Conservation (phyloP, 2,329 filamentous ascomycete species). For the Pseudocercospora cruenta region DNA sequence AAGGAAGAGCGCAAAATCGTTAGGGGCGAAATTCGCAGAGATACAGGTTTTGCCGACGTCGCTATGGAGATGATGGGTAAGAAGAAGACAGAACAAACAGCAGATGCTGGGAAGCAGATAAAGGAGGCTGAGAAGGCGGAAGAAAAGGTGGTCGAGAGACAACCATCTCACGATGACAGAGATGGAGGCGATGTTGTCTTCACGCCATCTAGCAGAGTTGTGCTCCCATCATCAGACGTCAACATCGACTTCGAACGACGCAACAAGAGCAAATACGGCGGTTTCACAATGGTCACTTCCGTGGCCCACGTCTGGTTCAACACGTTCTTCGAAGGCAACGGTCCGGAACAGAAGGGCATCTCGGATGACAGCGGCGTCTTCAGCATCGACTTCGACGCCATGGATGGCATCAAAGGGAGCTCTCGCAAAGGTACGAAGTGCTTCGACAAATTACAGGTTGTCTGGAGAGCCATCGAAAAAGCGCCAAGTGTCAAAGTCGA, state of each 20-base stretch:
- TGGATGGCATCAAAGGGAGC: constrained; percentile 95
- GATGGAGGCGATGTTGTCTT: constrained; percentile 76
- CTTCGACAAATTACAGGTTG: constrained; percentile 79
- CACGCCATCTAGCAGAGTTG: constrained; percentile 68
- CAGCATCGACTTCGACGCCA: constrained; percentile 71
- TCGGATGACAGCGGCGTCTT: constrained; percentile 72
- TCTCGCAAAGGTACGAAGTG: constrained; percentile 78
- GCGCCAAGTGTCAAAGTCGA: constrained; percentile 54
- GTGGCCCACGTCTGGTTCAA: constrained; percentile 99
- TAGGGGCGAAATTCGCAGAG: constrained; percentile 54
- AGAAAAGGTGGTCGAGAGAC: constrained; percentile 19
- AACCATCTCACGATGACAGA: constrained; percentile 42
- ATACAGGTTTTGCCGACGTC: constrained; percentile 48
- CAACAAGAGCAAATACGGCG: constrained; percentile 73
- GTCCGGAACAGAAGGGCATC: constrained; percentile 68
- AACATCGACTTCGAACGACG: constrained; percentile 88
- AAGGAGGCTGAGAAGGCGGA: constrained; percentile 27
- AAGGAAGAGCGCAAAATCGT: constrained; percentile 72
- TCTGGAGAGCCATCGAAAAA: constrained; percentile 66
- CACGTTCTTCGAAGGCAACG: constrained; percentile 82
- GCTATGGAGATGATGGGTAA: constrained; percentile 49
- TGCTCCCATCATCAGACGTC: constrained; percentile 79
- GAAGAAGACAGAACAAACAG: constrained; percentile 29
- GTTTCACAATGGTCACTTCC: constrained; percentile 86
- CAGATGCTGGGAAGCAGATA: constrained; percentile 24